These are phyloP conservation scores for Tolypocladium inflatum DNA, from an alignment of 2,329 filamentous ascomycete genomes.

Conservation along the genomic window DNA sequence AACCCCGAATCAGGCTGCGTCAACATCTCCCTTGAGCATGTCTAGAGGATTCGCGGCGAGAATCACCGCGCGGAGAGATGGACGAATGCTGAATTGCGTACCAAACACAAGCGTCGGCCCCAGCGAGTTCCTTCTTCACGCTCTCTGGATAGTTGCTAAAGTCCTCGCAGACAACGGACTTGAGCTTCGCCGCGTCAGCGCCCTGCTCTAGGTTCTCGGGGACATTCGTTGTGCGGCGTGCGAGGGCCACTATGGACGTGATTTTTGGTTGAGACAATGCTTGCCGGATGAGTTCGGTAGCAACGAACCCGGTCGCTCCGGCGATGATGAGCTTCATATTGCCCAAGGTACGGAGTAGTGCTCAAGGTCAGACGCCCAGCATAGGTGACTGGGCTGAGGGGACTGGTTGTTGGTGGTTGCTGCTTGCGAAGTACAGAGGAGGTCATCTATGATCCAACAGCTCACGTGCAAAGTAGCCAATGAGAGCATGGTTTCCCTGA, in stretches of 20 bases:
- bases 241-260: conserved; percentile 30
- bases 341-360: conserved; percentile 1
- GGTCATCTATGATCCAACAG: too few relatives aligned
- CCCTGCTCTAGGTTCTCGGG: conserved; percentile 12
- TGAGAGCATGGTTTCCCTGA: background rate
- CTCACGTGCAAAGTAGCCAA: background rate
- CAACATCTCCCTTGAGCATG: background rate
- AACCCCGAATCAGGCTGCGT: too few relatives aligned
- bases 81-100: conserved; percentile 5
- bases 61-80: background rate
- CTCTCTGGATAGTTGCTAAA: conserved; percentile 30
- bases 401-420: too few relatives aligned
- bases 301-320: conserved; percentile 33
- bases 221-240: conserved; percentile 22
- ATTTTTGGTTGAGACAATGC: conserved; percentile 24
- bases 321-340: conserved; percentile 34
- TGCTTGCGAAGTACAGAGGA: too few relatives aligned
- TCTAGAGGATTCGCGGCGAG: background rate
- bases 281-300: conserved; percentile 32
- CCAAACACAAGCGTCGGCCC: conserved; percentile 34
- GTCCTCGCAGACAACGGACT: conserved; percentile 26
- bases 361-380: background rate
- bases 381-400: background rate
- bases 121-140: conserved; percentile 27
- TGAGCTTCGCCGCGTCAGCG: conserved; percentile 25